phyloP scores from a whole-genome alignment of 225 moss, liverwort and hornwort species.

The Rhytidiadelphus loreus region DNA sequence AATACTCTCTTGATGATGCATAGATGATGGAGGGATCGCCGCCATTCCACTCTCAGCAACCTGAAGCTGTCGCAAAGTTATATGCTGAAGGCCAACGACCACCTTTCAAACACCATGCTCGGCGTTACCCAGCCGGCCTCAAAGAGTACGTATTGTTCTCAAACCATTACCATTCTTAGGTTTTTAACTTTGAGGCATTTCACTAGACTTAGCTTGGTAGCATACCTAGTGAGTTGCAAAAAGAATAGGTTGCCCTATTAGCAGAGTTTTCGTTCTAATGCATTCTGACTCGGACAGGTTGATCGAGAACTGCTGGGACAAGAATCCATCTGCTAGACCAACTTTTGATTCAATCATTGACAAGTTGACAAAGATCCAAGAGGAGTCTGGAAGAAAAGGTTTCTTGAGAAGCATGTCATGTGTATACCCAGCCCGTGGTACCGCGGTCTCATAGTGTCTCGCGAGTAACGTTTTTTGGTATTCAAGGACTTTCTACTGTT shows the following conservation, averaged over 20 bases:
- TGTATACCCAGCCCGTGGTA: neutral
- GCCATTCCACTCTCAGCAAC: constrained; percentile 28
- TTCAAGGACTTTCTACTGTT: neutral
- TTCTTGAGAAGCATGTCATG: constrained; percentile 14
- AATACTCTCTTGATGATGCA: neutral
- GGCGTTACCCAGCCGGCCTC: constrained; percentile 48
- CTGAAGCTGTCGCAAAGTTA: constrained; percentile 41
- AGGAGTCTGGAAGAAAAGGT: neutral
- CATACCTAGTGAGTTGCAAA: neutral
- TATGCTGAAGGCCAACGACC: constrained; percentile 41
- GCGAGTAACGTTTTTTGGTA: neutral
- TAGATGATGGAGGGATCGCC: constrained; percentile 75
- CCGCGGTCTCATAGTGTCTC: neutral
- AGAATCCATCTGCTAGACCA: constrained; percentile 35
- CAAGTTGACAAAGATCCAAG: constrained; percentile 31
- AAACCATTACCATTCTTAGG: neutral
- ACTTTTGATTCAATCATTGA: constrained; percentile 37
- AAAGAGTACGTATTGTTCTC: constrained; percentile 44
- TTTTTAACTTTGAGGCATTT: neutral
- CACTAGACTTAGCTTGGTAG: neutral
- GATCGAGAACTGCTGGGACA: constrained; percentile 63
- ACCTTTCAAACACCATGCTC: constrained; percentile 53
- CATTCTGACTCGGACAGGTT: constrained; percentile 26
- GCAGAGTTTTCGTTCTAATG: neutral
- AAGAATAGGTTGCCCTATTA: neutral